A percentile compares a stretch with the other conserved stretches of the same genome.
phyloP scores from a whole-genome alignment of 208 protist species.

The Novymonas esmeraldas region DNA sequence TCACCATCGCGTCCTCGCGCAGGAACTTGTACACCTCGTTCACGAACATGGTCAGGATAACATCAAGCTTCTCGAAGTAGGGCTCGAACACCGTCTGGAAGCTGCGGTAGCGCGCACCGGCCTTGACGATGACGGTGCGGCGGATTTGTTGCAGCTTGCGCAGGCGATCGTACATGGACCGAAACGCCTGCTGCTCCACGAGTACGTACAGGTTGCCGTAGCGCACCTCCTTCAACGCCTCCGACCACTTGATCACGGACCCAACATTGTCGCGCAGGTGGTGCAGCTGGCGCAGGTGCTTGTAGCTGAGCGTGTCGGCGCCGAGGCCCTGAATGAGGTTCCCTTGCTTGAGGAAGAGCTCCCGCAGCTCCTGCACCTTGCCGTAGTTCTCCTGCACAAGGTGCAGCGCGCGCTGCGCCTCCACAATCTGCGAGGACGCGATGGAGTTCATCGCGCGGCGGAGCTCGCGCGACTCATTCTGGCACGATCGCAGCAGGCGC shows the following conservation, averaged over 20 bases:
- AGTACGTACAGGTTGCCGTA: constrained; percentile 70
- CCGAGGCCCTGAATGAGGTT: constrained; percentile 75
- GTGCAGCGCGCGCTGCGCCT: constrained; percentile 76
- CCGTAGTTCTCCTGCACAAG: constrained; percentile 65
- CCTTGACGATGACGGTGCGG: constrained; percentile 65
- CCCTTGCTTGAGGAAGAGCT: constrained; percentile 76
- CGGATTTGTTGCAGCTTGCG: constrained; percentile 75
- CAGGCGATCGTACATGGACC: constrained; percentile 65
- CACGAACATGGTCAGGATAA: constrained; percentile 71
- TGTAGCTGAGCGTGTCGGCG: constrained; percentile 66
- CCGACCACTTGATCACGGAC: constrained; percentile 82
- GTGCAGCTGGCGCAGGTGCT: constrained; percentile 76
- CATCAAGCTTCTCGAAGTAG: constrained; percentile 89
- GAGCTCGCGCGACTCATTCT: constrained; percentile 76
- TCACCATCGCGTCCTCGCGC: constrained; percentile 63
- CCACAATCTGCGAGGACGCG: constrained; percentile 77
- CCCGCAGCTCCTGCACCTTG: constrained; percentile 66
- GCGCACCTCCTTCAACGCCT: constrained; percentile 82
- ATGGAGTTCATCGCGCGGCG: constrained; percentile 79
- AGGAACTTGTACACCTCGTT: constrained; percentile 65
- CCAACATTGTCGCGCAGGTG: constrained; percentile 81
- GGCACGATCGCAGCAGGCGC: constrained; percentile 72
- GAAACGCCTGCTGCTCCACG: constrained; percentile 67
- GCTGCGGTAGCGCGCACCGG: constrained; percentile 52
- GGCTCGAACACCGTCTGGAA: constrained; percentile 84